Conservation (phyloP, 768 basidiomycete genomes). For the Russula emetica region DNA sequence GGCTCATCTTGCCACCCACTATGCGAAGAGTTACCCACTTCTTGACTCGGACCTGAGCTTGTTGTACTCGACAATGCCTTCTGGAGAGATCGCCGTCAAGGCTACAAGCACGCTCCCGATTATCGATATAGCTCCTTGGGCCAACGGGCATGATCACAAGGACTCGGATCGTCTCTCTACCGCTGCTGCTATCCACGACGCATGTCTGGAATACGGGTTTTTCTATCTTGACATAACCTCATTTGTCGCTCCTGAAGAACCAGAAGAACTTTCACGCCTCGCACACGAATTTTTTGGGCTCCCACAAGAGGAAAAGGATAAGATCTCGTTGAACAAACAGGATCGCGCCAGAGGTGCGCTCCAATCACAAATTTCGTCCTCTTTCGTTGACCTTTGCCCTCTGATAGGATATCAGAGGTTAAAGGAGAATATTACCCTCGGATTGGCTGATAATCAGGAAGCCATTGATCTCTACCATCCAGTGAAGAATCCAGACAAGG, state of each 20-base stretch:
- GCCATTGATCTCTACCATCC: slow-evolving; percentile 79
- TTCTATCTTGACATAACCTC: slow-evolving; percentile 77
- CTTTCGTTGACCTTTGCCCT: slow-evolving; percentile 1
- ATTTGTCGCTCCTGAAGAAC: slow-evolving; percentile 53
- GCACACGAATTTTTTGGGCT: slow-evolving; percentile 70
- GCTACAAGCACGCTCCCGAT: slow-evolving; percentile 49
- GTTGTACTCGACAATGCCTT: background rate
- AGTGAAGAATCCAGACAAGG: slow-evolving; percentile 63
- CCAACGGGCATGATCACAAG: slow-evolving; percentile 38
- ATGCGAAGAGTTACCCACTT: background rate
- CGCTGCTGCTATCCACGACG: slow-evolving; percentile 57
- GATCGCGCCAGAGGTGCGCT: slow-evolving; percentile 71
- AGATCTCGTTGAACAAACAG: slow-evolving; percentile 58
- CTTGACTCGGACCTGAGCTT: too few species aligned
- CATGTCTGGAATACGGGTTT: slow-evolving; percentile 79
- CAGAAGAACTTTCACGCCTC: slow-evolving; percentile 58
- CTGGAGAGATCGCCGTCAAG: background rate
- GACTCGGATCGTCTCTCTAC: slow-evolving; percentile 40
- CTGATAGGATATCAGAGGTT: slow-evolving; percentile 69
- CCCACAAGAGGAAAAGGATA: slow-evolving; percentile 59
- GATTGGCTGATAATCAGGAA: slow-evolving; percentile 82
- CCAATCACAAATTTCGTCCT: background rate
- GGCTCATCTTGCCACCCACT: background rate
- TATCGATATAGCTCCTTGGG: slow-evolving; percentile 67
- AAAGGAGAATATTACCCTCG: slow-evolving; percentile 82